These are phyloP conservation scores for Russula sp. DNA, from an alignment of 768 basidiomycete species.

Conservation along the genomic window DNA sequence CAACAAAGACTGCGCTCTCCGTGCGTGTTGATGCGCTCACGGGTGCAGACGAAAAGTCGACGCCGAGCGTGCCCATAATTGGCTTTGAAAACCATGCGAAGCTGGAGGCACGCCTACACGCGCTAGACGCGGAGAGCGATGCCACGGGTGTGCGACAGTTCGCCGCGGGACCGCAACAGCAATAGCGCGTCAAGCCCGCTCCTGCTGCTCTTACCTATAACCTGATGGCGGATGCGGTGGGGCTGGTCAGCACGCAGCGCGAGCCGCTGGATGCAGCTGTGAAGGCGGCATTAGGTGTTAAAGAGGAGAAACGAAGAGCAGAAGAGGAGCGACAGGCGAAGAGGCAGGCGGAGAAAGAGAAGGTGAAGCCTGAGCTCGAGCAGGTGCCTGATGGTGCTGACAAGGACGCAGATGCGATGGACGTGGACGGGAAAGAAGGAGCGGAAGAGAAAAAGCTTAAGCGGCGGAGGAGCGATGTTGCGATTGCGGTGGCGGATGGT, in stretches of 20 bases:
- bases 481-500: background rate
- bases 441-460: conserved; percentile 35
- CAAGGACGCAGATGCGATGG: conserved; percentile 33
- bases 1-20: conserved; percentile 96
- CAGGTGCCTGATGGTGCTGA: conserved; percentile 23
- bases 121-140: conserved; percentile 79
- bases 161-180: conserved; percentile 54
- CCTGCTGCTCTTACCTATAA: conserved; percentile 83
- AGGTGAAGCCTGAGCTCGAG: conserved; percentile 28
- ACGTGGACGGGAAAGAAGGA: conserved; percentile 36
- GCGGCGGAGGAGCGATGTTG: conserved; percentile 28
- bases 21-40: conserved; percentile 96
- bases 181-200: conserved; percentile 71
- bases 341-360: conserved; percentile 46
- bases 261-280: conserved; percentile 72
- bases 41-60: conserved; percentile 86
- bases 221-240: conserved; percentile 71
- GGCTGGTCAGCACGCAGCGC: conserved; percentile 80
- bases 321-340: conserved; percentile 76
- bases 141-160: conserved; percentile 62
- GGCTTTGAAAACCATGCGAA: conserved; percentile 92
- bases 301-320: conserved; percentile 76
- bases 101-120: conserved; percentile 87
- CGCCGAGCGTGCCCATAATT: conserved; percentile 70
- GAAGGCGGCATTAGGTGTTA: conserved; percentile 69